These are phyloP conservation scores for Pneumocystis wakefieldiae DNA, from an alignment of 1,139 yeast species.

Conservation along the genomic window DNA sequence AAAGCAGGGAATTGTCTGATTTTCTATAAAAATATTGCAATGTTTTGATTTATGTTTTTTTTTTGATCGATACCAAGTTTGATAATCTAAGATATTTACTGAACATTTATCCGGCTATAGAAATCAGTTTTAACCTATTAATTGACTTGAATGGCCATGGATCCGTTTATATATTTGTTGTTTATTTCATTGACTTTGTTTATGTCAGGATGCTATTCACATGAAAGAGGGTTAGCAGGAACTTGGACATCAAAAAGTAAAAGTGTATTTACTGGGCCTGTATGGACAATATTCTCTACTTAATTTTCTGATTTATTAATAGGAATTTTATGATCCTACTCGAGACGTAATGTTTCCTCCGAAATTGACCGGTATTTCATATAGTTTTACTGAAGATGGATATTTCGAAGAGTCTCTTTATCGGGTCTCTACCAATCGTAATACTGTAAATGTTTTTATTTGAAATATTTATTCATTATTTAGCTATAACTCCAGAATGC, in stretches of 20 bases:
- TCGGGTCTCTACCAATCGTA: constrained; percentile 46
- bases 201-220: neutral
- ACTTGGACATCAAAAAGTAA: constrained; percentile 93
- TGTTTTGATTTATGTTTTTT: neutral
- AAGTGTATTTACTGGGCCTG: constrained; percentile 89
- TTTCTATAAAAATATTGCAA: neutral
- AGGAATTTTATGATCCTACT: constrained; percentile 84
- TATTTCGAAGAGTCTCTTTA: constrained; percentile 79
- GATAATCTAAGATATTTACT: neutral
- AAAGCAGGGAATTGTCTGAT: neutral
- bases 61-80: neutral
- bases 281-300: constrained; percentile 11
- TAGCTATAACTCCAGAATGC: constrained; percentile 56
- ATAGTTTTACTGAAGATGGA: constrained; percentile 86
- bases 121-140: neutral
- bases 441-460: neutral
- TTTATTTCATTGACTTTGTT: neutral
- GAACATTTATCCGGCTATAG: neutral
- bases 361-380: constrained; percentile 82
- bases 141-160: neutral
- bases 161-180: neutral
- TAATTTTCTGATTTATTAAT: neutral
- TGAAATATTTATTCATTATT: neutral
- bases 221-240: constrained; percentile 30
- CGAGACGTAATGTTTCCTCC: constrained; percentile 91